Base-by-base conservation (phyloP, 306 rosid genomes). In the Malus orientalis region DNA sequence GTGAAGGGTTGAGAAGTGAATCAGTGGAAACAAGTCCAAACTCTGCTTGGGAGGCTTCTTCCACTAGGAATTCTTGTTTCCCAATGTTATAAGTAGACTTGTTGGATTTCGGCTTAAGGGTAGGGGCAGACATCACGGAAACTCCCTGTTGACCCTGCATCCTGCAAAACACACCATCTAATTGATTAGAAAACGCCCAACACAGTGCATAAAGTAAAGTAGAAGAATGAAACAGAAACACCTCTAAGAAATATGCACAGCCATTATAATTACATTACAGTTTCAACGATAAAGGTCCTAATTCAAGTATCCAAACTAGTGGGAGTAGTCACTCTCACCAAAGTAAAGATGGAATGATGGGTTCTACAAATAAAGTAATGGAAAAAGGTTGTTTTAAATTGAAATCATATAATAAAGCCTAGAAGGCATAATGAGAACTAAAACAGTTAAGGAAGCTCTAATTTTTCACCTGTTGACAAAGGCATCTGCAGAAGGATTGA, bases 1-100 rank as follows among this genome's bases (percentile, higher is more conserved):
- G 86, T 38, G 86, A 82, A 30, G 87, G 87, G 79, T 86, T 84
- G 54, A 77, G 80, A 70, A 86, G 87, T 72, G 90, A 82, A 84
- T 80, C 86, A 1, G 86, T 82, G 49, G 85, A 75, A 76, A 84
- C 90, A 63, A 80, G 80, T 51, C 90, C 90, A 70, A 77, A 84
- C 80, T 54, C 86, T 68, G 83, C 71, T 4, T n/a, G 79, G 22
- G 86, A 47, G 12, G 76, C 76, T 79, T 66, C 84, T 77, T 71
- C 84, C 59, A 66, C 27, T 32, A 67, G 53, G 33, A 73, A 32
- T 70, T 76, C 81, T 20, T 65, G 75, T 68, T 76, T 83, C 1
- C 7, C 71, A 40, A 76, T 44, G 71, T 67, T 75, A 49, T 71
- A 78, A 45, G 51, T 63, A 1, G 64, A 30, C 19, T 60, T 70